Evolutionary conservation across 331 rosid genomes (phyloP).

Genomic region (Acacia pycnantha): DNA sequence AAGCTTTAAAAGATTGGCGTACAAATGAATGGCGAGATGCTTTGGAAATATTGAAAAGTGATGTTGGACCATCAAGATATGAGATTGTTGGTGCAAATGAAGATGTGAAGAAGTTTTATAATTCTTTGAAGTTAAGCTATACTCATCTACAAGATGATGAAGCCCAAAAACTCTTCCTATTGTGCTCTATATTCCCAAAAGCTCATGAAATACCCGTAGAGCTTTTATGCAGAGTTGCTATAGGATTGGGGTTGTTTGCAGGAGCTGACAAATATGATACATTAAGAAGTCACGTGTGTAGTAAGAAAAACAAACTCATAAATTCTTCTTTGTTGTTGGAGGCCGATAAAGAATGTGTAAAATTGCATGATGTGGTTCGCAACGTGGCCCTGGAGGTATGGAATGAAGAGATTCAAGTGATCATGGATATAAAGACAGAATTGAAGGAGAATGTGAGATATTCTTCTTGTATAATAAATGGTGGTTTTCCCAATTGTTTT

Average conservation of each 20-base stretch:
- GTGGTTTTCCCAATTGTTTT: not conserved
- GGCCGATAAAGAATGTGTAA: not conserved
- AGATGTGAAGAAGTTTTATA: constrained; percentile 12
- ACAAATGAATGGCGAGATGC: not conserved
- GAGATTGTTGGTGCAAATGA: not conserved
- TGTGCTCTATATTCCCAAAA: constrained; percentile 32
- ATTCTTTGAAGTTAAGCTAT: constrained; percentile 25
- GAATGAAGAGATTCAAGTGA: not conserved
- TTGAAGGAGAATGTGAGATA: not conserved
- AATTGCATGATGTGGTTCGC: constrained; percentile 35
- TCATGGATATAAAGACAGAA: not conserved
- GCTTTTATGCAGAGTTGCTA: not conserved
- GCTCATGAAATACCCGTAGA: constrained; percentile 17
- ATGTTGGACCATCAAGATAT: not conserved
- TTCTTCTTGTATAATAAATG: not conserved
- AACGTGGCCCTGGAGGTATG: constrained; percentile 11
- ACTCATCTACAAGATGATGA: not conserved
- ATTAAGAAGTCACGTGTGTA: constrained; percentile 12
- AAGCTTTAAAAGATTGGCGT: not conserved
- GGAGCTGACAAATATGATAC: not conserved
- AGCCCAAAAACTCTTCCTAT: constrained; percentile 6
- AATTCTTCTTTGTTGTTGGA: constrained; percentile 24
- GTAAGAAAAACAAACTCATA: not conserved
- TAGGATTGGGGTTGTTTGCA: constrained; percentile 14
- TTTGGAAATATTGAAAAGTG: not conserved